Evolutionary conservation across 495 filamentous ascomycete genomes (phyloP), one percentile per base, ranked within the genome.

Genomic region (Lasiosphaeris hirsuta): DNA sequence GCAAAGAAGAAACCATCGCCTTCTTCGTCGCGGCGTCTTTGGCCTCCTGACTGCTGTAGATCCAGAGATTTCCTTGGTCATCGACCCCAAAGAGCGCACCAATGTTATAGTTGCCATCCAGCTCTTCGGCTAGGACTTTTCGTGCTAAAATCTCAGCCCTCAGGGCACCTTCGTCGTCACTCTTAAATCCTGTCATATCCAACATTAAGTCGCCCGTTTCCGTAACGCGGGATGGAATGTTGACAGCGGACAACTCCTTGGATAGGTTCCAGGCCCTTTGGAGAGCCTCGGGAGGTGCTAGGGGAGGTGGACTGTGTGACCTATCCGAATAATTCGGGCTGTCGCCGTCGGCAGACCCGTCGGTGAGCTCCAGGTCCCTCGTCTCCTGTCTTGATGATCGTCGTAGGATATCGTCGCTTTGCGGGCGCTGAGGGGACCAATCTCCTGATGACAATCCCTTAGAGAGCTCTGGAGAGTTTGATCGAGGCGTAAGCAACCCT

Each of bases 181-280:
- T 86, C 66, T 97, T 97, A 67, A 96, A 97, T 0, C 90, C 90
- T 3, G 92, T 93, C 92, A 98, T 97, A 66, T 98, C 94, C 56
- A 98, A 73, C 93, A 96, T 97, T 36, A 98, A 75, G 71, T 98
- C 95, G n/a, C 95, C 94, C 1, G 81, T 88, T 23, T 96, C 93
- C 3, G 85, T 97, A 35, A 98, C 84, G 62, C 92, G 89, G 33
- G 88, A 92, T 14, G 87, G 90, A 51, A 98, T 98, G 66, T 97
- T 97, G 33, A 90, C 94, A 1, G 80, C 82, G 18, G 88, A 88
- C 10, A 98, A 78, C 68, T 95, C 90, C 67, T 92, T 88, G 17
- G 92, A 96, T 5, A 98, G 78, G 14, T 88, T 84, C 54, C 89
- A 84, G 5, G 94, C 95, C 55, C 95, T 85, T 41, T 87, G 83